Evolutionary conservation across 2,329 filamentous ascomycete genomes (phyloP), one percentile per base, ranked within the genome.

Genomic region (Trichoderma sp.): DNA sequence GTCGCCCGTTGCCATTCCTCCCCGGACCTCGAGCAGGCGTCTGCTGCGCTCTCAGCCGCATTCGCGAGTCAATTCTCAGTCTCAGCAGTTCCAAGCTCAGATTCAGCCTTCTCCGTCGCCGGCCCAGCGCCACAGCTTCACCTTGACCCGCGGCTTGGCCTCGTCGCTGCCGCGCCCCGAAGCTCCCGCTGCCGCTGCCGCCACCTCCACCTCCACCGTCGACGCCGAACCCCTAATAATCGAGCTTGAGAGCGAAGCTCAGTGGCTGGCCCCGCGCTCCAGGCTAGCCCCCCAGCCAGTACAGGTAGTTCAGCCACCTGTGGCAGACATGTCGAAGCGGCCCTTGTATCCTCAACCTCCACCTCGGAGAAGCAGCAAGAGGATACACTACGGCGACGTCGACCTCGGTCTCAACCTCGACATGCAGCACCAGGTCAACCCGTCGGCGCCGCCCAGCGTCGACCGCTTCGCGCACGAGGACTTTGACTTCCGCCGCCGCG

Each of bases 11-110:
- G 12, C 12, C 10, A 14, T 39, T 5, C 34, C 34, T 39, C 34
- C 34, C 10, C 34, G 34, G 34, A 39, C 34, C 34, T 39, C 34
- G 34, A 39, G 34, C 34, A 39, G 34, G 12, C 34, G 34, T 14
- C 34, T 58, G 34, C 3, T 64, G 45, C 62, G 15, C 5, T 54
- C 63, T 26, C 34, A 14, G 34, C 12, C 34, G 12, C 34, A 39
- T 5, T 39, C 34, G 1, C 34, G 34, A 39, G 34, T 5, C 34
- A 12, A 14, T 48, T 63, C 43, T 17, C 28, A 39, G 24, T 74
- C 47, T 76, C 76, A 10, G 88, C 88, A 62, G 88, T 86, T 75
- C 82, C 83, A 44, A 92, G 93, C 63, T 90, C 91, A 21, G 43
- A 58, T 71, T 34, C 55, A 65, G 34, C 58, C 67, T 68, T 10